A percentile compares a stretch with the other conserved stretches of the same genome.
Conservation (phyloP, 2,329 filamentous ascomycete genomes). For the Fusarium humuli region DNA sequence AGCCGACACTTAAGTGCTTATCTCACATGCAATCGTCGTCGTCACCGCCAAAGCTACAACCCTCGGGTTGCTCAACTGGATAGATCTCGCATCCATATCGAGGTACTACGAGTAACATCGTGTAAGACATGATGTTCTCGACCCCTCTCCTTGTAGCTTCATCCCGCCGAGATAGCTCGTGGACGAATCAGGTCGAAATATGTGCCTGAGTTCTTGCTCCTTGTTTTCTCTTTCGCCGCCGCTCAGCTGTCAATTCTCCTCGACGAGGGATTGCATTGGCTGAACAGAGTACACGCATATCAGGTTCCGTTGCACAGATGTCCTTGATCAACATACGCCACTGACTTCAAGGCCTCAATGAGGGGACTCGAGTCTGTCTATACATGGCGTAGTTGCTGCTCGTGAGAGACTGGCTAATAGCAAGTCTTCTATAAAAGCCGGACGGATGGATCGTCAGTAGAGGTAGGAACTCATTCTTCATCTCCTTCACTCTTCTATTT, state of each 20-base stretch:
- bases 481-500: not conserved
- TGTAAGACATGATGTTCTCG: slow-evolving; percentile 19
- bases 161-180: not conserved
- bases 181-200: slow-evolving; percentile 9
- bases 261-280: not conserved
- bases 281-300: not conserved
- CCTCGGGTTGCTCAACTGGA: not conserved
- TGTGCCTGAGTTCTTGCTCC: not conserved
- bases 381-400: not conserved
- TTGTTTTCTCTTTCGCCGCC: not conserved
- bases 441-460: not conserved
- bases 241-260: not conserved
- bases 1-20: slow-evolving; percentile 1
- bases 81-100: slow-evolving; percentile 13
- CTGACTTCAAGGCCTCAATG: not conserved
- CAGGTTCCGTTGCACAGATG: not conserved
- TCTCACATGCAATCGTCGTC: not conserved
- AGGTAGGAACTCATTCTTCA: not conserved
- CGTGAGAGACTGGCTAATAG: not conserved
- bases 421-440: slow-evolving; percentile 26
- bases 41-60: not conserved
- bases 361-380: slow-evolving; percentile 9
- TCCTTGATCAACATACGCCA: slow-evolving; percentile 15
- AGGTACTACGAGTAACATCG: not conserved
- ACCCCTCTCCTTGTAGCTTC: slow-evolving; percentile 7